A percentile compares a stretch with the other conserved stretches of the same genome.
phyloP scores from a whole-genome alignment of 2,329 filamentous ascomycete species.

The Beauveria sp. region DNA sequence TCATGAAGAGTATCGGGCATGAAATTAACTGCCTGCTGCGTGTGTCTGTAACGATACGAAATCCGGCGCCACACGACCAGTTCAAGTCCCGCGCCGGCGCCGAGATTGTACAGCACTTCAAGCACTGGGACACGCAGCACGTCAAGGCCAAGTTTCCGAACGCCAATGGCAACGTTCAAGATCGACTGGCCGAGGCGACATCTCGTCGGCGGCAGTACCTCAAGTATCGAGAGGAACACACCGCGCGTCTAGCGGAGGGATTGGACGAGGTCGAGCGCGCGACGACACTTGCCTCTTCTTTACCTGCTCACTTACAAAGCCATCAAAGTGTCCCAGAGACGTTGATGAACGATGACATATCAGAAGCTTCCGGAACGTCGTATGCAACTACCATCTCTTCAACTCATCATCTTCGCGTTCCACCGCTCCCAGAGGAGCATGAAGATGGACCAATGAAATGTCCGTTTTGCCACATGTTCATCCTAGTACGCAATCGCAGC shows the following conservation, averaged over 20 bases:
- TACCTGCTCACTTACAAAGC: neutral
- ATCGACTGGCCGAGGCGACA: neutral
- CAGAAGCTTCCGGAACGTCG: neutral
- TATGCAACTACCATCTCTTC: neutral
- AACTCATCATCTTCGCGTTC: neutral
- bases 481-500: neutral
- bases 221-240: slow-evolving; percentile 6
- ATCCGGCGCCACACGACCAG: slow-evolving; percentile 8
- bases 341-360: neutral
- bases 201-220: slow-evolving; percentile 9
- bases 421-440: neutral
- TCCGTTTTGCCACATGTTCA: neutral
- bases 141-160: neutral
- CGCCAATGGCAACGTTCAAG: neutral
- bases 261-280: neutral
- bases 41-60: slow-evolving; percentile 7
- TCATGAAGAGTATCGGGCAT: neutral
- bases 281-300: neutral
- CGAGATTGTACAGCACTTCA: neutral
- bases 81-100: slow-evolving; percentile 1
- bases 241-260: neutral
- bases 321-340: neutral
- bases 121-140: neutral
- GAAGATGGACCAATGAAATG: neutral
- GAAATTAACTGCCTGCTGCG: slow-evolving; percentile 8